phyloP scores from a whole-genome alignment of 163 green algal genomes.

The Smithsoniella earleae region DNA sequence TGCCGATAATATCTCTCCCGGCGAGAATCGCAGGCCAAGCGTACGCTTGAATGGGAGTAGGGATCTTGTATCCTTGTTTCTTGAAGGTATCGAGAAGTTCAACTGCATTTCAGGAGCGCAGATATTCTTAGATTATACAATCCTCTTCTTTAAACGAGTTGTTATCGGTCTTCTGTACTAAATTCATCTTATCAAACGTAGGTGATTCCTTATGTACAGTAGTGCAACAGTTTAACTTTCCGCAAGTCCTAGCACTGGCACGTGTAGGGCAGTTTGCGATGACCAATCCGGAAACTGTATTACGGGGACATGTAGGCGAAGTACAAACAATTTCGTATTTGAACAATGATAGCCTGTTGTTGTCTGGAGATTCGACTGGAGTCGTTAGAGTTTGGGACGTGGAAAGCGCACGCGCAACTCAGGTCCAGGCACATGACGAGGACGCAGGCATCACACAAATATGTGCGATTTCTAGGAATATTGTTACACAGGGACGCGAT shows the following conservation, averaged over 20 bases:
- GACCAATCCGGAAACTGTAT: neutral
- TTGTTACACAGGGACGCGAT: constrained; percentile 19
- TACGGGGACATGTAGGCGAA: constrained; percentile 12
- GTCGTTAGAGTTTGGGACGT: constrained; percentile 14
- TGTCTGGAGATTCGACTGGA: constrained; percentile 20
- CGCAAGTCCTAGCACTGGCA: neutral
- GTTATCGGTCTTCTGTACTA: neutral
- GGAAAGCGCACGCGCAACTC: neutral
- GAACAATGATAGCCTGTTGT: neutral
- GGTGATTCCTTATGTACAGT: no score
- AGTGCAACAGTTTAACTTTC: neutral
- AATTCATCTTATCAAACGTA: neutral
- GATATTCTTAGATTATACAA: neutral
- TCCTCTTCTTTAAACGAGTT: no score
- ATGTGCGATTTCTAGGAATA: neutral
- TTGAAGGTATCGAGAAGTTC: constrained; percentile 44
- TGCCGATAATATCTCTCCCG: constrained; percentile 83
- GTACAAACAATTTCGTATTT: neutral
- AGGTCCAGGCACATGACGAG: neutral
- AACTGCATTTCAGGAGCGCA: neutral
- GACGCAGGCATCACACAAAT: constrained; percentile 13
- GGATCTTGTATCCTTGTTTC: constrained; percentile 66
- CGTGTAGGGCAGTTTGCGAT: neutral
- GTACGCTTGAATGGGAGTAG: constrained; percentile 90
- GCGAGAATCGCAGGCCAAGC: constrained; percentile 92